Evolutionary conservation across 179 eudicot species (phyloP), one percentile per base, ranked within the genome.

Genomic region (Gypsophila paniculata): DNA sequence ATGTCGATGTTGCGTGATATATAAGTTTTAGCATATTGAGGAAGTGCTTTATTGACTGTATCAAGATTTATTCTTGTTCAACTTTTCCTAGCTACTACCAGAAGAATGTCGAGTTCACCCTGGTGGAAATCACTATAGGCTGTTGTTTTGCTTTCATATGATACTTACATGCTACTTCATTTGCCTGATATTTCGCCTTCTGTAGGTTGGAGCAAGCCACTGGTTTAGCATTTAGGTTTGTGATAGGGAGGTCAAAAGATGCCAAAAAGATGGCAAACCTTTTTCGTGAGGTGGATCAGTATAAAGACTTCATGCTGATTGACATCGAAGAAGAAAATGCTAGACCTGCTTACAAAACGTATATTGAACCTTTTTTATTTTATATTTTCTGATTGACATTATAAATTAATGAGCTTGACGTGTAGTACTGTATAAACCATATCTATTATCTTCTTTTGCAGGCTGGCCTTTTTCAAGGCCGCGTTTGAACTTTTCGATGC

Each of bases 201-300:
- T 72, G 66, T 71, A 88, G 92, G 75, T 82, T 88, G 86, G 92
- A 88, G 79, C 86, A 82, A 75, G 84, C 90, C 71, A 88, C 92
- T 46, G 88, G 92, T 58, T 80, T 88, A 75, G 90, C 88, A 57
- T 86, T 88, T 74, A 86, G 90, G 72, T 88, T 88, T 82, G 88
- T 88, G 61, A 88, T 85, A 75, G 90, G 93, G 26, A 79, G 85
- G 53, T 74, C 93, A 29, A 81, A 78, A 72, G 85, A 86, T 80
- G 79, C 77, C 71, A 79, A 75, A 54, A 86, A 80, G 79, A 84
- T 81, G 88, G 81, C 80, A 60, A 74, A 74, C 63, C 87, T 86
- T 21, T 76, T 70, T 34, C 76, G 77, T 77, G 93, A 88, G 82
- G 79, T 88, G 57, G 82, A 84, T 54, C 72, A 81, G 75, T 85